phyloP scores from a whole-genome alignment of 805 yeast species.

The Ogataea pilisensis region DNA sequence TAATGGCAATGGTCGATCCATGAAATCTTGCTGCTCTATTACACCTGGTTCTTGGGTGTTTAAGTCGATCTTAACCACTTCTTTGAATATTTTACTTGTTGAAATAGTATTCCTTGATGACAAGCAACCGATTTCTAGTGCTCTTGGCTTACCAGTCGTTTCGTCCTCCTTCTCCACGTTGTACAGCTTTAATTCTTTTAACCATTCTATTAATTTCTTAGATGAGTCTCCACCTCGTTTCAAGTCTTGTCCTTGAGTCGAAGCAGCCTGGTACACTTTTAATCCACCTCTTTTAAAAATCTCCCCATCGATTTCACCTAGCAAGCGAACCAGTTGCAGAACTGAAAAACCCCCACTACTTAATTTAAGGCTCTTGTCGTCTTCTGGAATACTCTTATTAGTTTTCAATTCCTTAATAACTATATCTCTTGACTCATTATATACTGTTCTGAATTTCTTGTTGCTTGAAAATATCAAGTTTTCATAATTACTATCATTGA shows the following conservation, averaged over 20 bases:
- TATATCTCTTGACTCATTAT: constrained; percentile 7
- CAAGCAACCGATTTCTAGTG: constrained; percentile 78
- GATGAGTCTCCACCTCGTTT: constrained; percentile 92
- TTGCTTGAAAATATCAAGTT: constrained; percentile 9
- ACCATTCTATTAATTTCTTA: constrained; percentile 71
- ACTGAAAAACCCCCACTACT: constrained; percentile 4
- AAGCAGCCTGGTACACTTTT: constrained; percentile 76
- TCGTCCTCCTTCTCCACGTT: constrained; percentile 2
- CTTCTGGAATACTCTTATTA: constrained; percentile 21
- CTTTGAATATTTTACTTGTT: constrained; percentile 46
- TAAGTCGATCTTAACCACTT: constrained; percentile 67
- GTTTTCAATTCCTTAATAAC: constrained; percentile 16
- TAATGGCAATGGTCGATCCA: constrained; percentile 64
- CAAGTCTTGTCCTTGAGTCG: constrained; percentile 74
- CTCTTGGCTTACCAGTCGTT: constrained; percentile 33
- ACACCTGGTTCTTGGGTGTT: constrained; percentile 66
- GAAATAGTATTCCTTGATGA: constrained; percentile 66
- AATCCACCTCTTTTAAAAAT: constrained; percentile 69
- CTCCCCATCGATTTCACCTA: constrained; percentile 60
- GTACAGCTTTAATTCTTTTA: constrained; percentile 34
- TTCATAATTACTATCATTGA: constrained; percentile 11
- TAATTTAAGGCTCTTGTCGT: constrained; percentile 7
- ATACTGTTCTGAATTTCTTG: constrained; percentile 4
- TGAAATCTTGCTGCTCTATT: constrained; percentile 77
- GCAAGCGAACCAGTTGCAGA: constrained; percentile 19